Evolutionary conservation across 164 flowering plant genomes (phyloP), one percentile per base, ranked within the genome.

Genomic region (Liriodendron chinense): DNA sequence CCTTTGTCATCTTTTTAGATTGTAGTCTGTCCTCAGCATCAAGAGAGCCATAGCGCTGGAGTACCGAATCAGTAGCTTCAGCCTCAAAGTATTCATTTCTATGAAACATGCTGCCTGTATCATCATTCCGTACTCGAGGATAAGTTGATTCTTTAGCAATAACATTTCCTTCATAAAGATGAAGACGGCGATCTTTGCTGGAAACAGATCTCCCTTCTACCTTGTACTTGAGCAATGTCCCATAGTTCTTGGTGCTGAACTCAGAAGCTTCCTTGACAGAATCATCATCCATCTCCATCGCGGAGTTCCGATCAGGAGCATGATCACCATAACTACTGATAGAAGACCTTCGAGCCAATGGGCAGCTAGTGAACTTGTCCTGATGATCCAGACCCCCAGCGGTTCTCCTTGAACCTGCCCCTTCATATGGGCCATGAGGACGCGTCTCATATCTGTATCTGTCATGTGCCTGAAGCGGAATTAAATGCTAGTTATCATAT

Each of bases 1-100:
- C 90, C 91, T 88, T 85, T 47, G 67, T 24, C 59, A 80, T 78
- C 79, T 72, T 77, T 49, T 76, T 73, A 70, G 79, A 70, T 59
- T 64, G 74, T 57, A 68, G 82, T 74, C 79, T 82, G 47, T 82
- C 89, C 73, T 73, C 81, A n/a, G 65, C 65, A 83, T 68, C 81
- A 65, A 75, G 70, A 75, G 77, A 69, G 14, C 76, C 81, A 53
- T 53, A 53, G 4, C 23, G 70, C 74, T 50, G 72, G 70, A 68
- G 64, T 20, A 73, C 21, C 26, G 75, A 67, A 80, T 72, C 80
- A 47, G 89, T 72, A 63, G 85, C 79, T 73, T 62, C 82, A 68
- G 80, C 59, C 63, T 78, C 84, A 2, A 76, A 34, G 65, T 75
- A 63, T 59, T 79, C 85, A 73, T 70, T 81, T 67, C 74, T 79